phyloP scores from a whole-genome alignment of 495 filamentous ascomycete genomes.

The Aspergillus bridgeri region DNA sequence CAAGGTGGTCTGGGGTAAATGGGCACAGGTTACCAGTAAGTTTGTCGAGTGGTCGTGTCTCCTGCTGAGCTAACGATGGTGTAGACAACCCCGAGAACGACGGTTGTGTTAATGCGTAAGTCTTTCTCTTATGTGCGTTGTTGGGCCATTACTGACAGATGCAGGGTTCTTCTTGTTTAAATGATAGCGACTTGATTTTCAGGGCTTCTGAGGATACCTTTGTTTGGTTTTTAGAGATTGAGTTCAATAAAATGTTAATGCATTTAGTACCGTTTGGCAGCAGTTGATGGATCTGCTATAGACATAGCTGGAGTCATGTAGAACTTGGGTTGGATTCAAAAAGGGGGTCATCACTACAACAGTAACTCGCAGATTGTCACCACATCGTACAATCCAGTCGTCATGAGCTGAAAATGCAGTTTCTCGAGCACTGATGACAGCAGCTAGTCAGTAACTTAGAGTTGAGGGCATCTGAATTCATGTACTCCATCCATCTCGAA shows the following conservation, averaged over 20 bases:
- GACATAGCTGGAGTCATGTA: too few species aligned
- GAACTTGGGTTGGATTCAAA: too few species aligned
- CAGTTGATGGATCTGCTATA: too few species aligned
- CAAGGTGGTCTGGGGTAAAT: conserved; percentile 89
- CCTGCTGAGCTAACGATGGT: background rate
- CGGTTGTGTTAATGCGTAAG: conserved; percentile 70
- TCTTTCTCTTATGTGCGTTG: background rate
- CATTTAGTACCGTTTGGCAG: too few species aligned
- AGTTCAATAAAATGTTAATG: background rate
- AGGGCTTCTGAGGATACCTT: background rate
- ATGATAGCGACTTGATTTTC: background rate
- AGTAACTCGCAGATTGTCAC: too few species aligned
- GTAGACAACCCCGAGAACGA: conserved; percentile 70
- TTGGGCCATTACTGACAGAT: background rate
- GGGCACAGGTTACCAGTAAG: conserved; percentile 59
- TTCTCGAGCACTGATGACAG: too few species aligned
- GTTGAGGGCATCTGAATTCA: too few species aligned
- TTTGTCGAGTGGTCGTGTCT: background rate
- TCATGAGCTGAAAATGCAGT: too few species aligned
- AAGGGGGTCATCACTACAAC: too few species aligned
- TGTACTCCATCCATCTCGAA: too few species aligned
- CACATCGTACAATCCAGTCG: too few species aligned
- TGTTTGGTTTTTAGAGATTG: background rate
- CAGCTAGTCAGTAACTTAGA: too few species aligned
- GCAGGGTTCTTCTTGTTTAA: background rate